Evolutionary conservation across 2,329 filamentous ascomycete species (phyloP).

Genomic region (Lachnellula cervina): DNA sequence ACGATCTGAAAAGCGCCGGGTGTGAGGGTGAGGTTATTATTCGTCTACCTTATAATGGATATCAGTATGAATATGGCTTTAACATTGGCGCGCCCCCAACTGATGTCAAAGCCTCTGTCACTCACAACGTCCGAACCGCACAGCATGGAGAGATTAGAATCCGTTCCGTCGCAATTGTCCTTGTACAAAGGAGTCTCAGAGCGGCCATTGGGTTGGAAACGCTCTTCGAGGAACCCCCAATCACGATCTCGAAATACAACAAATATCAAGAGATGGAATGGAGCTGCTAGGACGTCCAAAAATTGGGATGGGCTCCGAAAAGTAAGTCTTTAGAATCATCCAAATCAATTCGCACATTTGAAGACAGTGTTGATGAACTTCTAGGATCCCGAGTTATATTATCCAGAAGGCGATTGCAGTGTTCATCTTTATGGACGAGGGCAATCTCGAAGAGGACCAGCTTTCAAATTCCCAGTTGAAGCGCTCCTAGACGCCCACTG

Average conservation of each 20-base stretch:
- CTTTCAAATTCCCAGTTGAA: constrained; percentile 60
- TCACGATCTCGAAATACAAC: constrained; percentile 16
- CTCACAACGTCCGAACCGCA: not conserved
- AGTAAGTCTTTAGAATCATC: constrained; percentile 30
- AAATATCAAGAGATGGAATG: constrained; percentile 35
- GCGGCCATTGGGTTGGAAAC: constrained; percentile 21
- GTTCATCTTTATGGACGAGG: constrained; percentile 65
- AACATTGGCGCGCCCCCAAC: constrained; percentile 15
- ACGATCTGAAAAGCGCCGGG: not conserved
- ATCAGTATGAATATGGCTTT: constrained; percentile 18
- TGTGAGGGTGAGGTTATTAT: not conserved
- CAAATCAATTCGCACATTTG: no score
- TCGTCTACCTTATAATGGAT: constrained; percentile 11
- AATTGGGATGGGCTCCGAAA: constrained; percentile 42
- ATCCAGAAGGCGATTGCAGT: constrained; percentile 61
- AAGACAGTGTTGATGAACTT: no score
- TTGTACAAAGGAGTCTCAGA: constrained; percentile 23
- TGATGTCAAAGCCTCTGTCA: constrained; percentile 5
- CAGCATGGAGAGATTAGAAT: constrained; percentile 1
- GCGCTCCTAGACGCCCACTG: constrained; percentile 54
- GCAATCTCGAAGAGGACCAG: constrained; percentile 59
- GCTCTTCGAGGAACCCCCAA: not conserved
- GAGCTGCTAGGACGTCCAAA: constrained; percentile 27
- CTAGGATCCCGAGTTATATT: constrained; percentile 70
- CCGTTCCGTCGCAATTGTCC: constrained; percentile 6